Evolutionary conservation across 2,329 filamentous ascomycete species (phyloP).

Genomic region (Cyphellophora europaea): DNA sequence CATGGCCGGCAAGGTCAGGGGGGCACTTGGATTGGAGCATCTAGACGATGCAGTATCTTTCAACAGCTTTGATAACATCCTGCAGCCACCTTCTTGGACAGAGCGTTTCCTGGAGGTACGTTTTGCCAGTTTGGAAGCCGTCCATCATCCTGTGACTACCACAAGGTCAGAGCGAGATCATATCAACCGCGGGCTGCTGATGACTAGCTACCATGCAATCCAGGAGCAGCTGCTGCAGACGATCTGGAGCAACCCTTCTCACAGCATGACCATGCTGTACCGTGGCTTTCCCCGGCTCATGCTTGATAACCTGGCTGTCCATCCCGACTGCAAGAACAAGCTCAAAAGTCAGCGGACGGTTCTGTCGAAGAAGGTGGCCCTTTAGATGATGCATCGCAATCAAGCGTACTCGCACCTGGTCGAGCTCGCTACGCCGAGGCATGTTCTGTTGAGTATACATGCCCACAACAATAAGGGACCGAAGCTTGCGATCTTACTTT

Average conservation of each 20-base stretch:
- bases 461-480: slow-evolving; percentile 34
- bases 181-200: slow-evolving; percentile 23
- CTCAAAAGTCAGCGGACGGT: slow-evolving; percentile 27
- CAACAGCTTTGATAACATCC: neutral
- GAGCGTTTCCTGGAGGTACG: neutral
- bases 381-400: slow-evolving; percentile 33
- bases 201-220: slow-evolving; percentile 18
- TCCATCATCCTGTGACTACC: slow-evolving; percentile 11
- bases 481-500: slow-evolving; percentile 33
- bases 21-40: neutral
- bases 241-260: slow-evolving; percentile 21
- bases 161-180: slow-evolving; percentile 21
- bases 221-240: slow-evolving; percentile 18
- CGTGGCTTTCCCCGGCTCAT: slow-evolving; percentile 29
- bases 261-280: slow-evolving; percentile 23
- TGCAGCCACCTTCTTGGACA: neutral
- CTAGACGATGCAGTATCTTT: slow-evolving; percentile 1
- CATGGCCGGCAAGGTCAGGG: slow-evolving; percentile 23
- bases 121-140: neutral
- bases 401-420: slow-evolving; percentile 40
- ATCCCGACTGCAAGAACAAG: slow-evolving; percentile 14
- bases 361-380: slow-evolving; percentile 23
- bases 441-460: slow-evolving; percentile 40
- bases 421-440: slow-evolving; percentile 36
- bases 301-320: slow-evolving; percentile 24